Evolutionary conservation across 495 filamentous ascomycete genomes (phyloP).

Genomic region (Hypoxylon fuscum): DNA sequence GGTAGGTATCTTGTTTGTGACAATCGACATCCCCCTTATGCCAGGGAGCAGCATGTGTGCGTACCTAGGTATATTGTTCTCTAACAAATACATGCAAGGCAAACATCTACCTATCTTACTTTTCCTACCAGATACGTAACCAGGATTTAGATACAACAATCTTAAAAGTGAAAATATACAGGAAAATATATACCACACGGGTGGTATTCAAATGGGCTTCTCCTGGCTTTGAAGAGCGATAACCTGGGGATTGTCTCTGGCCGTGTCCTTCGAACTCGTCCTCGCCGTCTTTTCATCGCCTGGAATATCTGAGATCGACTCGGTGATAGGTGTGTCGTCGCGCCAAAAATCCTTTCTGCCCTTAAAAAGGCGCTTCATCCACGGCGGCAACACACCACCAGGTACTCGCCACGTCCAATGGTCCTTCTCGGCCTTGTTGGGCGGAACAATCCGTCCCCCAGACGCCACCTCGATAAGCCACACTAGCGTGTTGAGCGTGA

Average conservation of each 20-base stretch:
- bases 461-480: slow-evolving; percentile 72
- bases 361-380: slow-evolving; percentile 66
- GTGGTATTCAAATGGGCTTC: slow-evolving; percentile 1
- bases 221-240: neutral
- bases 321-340: slow-evolving; percentile 41
- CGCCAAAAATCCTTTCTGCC: slow-evolving; percentile 78
- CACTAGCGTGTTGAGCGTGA: slow-evolving; percentile 69
- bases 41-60: too few relatives aligned
- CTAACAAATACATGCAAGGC: neutral
- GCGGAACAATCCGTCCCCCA: slow-evolving; percentile 73
- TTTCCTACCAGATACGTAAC: too few relatives aligned
- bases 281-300: slow-evolving; percentile 19
- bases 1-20: too few relatives aligned
- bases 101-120: neutral
- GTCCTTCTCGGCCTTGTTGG: slow-evolving; percentile 76
- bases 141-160: too few relatives aligned
- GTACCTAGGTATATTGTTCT: neutral
- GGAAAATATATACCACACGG: neutral
- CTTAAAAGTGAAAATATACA: too few relatives aligned
- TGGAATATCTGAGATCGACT: slow-evolving; percentile 14
- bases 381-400: slow-evolving; percentile 74
- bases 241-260: neutral
- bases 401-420: slow-evolving; percentile 74
- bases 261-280: slow-evolving; percentile 5
- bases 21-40: too few relatives aligned